These are phyloP conservation scores for Adansonia rubrostipa DNA, from an alignment of 441 rosid species.

Conservation along the genomic window DNA sequence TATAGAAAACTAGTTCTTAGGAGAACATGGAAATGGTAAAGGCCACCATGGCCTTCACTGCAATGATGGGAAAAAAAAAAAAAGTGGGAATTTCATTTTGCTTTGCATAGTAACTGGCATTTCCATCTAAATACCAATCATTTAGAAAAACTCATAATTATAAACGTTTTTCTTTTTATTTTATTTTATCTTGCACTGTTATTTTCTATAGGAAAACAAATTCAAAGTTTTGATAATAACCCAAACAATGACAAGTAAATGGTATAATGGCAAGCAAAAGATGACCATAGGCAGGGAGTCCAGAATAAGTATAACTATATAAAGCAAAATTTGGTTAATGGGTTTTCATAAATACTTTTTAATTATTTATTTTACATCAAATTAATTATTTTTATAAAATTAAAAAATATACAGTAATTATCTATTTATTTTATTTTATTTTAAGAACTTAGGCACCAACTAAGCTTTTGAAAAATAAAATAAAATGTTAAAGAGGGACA, in stretches of 20 bases:
- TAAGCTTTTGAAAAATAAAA: too few relatives aligned
- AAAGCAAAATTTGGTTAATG: neutral
- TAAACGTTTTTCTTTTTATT: neutral
- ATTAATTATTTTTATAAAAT: too few relatives aligned
- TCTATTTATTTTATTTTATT: too few relatives aligned
- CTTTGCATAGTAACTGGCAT: conserved; percentile 4
- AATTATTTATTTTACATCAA: too few relatives aligned
- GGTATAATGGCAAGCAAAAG: conserved; percentile 11
- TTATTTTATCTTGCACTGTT: neutral
- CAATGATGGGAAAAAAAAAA: neutral
- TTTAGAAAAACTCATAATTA: neutral
- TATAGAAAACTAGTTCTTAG: neutral
- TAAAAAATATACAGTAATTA: too few relatives aligned
- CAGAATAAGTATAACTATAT: neutral
- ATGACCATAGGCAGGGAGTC: neutral
- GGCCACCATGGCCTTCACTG: neutral
- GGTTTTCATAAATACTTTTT: too few relatives aligned
- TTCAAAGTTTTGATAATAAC: too few relatives aligned
- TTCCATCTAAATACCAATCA: conserved; percentile 7
- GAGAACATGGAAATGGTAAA: conserved; percentile 5
- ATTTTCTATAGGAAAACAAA: neutral
- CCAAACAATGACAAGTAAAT: neutral
- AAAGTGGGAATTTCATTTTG: conserved; percentile 17
- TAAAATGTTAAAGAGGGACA: neutral
- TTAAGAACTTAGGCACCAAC: too few relatives aligned